Percentiles rank a stretch among this genome's conserved stretches.
phyloP scores from a whole-genome alignment of 2,329 filamentous ascomycete genomes.

The Trichoderma polysporum region DNA sequence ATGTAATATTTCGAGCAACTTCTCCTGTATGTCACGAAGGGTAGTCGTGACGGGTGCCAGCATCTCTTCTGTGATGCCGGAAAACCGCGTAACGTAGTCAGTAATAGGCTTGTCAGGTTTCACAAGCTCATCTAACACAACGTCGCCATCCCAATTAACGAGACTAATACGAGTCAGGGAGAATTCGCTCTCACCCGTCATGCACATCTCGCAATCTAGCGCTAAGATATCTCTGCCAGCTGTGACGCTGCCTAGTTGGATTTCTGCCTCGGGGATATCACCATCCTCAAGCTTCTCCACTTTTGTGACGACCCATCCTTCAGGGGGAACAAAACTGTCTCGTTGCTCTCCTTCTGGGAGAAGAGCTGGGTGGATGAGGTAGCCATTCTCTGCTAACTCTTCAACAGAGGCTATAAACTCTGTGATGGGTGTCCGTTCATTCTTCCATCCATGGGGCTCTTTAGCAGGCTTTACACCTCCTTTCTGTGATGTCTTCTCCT shows the following conservation, averaged over 20 bases:
- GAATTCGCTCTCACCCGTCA: constrained; percentile 74
- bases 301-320: constrained; percentile 81
- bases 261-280: constrained; percentile 64
- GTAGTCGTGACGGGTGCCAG: constrained; percentile 81
- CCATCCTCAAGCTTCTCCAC: constrained; percentile 68
- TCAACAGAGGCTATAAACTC: constrained; percentile 70
- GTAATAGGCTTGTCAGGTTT: constrained; percentile 85
- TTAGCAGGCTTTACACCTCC: constrained; percentile 59
- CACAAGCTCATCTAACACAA: constrained; percentile 86
- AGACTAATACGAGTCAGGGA: constrained; percentile 88
- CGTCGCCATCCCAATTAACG: constrained; percentile 78
- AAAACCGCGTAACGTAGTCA: constrained; percentile 89
- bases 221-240: constrained; percentile 76
- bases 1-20: constrained; percentile 69
- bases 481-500: constrained; percentile 60
- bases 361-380: constrained; percentile 76
- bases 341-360: constrained; percentile 59
- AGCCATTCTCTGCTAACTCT: constrained; percentile 81
- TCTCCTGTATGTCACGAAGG: constrained; percentile 76
- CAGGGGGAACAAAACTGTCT: constrained; percentile 53
- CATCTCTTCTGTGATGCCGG: constrained; percentile 87
- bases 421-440: constrained; percentile 78
- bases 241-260: constrained; percentile 79
- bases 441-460: constrained; percentile 66
- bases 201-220: constrained; percentile 97